Conservation (phyloP, 2,329 filamentous ascomycete species). For the Didymella sp. region DNA sequence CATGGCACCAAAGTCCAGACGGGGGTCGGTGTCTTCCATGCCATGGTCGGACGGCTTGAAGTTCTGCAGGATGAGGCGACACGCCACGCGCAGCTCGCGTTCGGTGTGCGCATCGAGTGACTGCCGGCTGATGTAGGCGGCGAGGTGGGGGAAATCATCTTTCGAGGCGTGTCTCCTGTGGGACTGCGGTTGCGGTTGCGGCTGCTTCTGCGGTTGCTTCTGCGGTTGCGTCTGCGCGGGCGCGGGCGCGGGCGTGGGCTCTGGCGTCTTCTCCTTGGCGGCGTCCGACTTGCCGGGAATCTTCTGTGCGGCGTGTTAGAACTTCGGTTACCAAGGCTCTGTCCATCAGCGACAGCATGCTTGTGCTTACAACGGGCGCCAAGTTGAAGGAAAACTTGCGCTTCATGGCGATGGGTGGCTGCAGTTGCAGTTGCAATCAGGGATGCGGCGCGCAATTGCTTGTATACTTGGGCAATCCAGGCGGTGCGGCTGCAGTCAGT, state of each 20-base stretch:
- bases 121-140: slow-evolving; percentile 54
- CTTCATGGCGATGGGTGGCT: slow-evolving; percentile 40
- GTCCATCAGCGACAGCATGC: slow-evolving; percentile 19
- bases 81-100: slow-evolving; percentile 55
- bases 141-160: slow-evolving; percentile 46
- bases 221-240: no score
- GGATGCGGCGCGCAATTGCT: slow-evolving; percentile 1
- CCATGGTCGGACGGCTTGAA: slow-evolving; percentile 51
- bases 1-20: slow-evolving; percentile 44
- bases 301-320: slow-evolving; percentile 38
- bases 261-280: slow-evolving; percentile 39
- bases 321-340: neutral
- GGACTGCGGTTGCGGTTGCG: slow-evolving; percentile 9
- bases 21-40: slow-evolving; percentile 47
- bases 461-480: neutral
- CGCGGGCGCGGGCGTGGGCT: slow-evolving; percentile 32
- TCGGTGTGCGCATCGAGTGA: slow-evolving; percentile 53
- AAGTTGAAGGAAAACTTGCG: slow-evolving; percentile 56
- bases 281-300: slow-evolving; percentile 42
- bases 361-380: slow-evolving; percentile 50
- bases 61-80: slow-evolving; percentile 53
- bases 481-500: slow-evolving; percentile 1
- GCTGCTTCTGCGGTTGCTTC: no score
- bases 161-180: slow-evolving; percentile 39
- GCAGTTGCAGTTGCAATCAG: slow-evolving; percentile 5